A percentile compares a stretch with the other conserved stretches of the same genome.
Conservation (phyloP, 2,329 filamentous ascomycete species). For the Penicillium sp. region DNA sequence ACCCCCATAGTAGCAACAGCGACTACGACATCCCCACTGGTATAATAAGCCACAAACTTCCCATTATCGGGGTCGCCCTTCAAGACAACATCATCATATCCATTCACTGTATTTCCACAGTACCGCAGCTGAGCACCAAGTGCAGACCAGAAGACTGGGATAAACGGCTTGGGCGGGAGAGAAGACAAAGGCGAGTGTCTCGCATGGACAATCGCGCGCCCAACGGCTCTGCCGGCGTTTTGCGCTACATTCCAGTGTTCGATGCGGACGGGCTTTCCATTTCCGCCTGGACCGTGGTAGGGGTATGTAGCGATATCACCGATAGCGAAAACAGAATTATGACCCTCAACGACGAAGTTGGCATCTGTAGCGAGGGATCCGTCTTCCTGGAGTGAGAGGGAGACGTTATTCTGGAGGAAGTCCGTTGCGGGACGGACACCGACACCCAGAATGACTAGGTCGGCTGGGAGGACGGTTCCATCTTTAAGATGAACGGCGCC, state of each 20-base stretch:
- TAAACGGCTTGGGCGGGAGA: slow-evolving; percentile 68
- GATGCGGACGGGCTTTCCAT: slow-evolving; percentile 73
- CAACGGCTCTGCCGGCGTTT: slow-evolving; percentile 80
- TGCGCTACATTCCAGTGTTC: slow-evolving; percentile 99
- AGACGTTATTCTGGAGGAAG: slow-evolving; percentile 72
- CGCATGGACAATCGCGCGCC: slow-evolving; percentile 71
- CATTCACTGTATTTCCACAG: slow-evolving; percentile 80
- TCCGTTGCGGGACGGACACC: slow-evolving; percentile 84
- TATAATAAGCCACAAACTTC: slow-evolving; percentile 89
- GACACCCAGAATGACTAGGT: slow-evolving; percentile 87
- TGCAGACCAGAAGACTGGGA: slow-evolving; percentile 96
- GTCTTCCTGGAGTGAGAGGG: slow-evolving; percentile 72
- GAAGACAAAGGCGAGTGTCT: slow-evolving; percentile 31
- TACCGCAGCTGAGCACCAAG: slow-evolving; percentile 87
- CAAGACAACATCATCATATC: slow-evolving; percentile 83
- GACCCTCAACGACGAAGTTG: slow-evolving; percentile 71
- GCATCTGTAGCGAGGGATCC: slow-evolving; percentile 83
- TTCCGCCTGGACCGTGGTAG: slow-evolving; percentile 84
- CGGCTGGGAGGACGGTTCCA: slow-evolving; percentile 78
- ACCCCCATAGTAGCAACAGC: slow-evolving; percentile 88
- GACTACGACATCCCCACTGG: slow-evolving; percentile 79
- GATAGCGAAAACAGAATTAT: slow-evolving; percentile 80
- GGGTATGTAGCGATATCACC: slow-evolving; percentile 95
- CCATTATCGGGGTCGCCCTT: slow-evolving; percentile 73
- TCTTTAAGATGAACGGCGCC: slow-evolving; percentile 82